Evolutionary conservation across 768 basidiomycete species (phyloP).

Genomic region (Suillus ampliporus): DNA sequence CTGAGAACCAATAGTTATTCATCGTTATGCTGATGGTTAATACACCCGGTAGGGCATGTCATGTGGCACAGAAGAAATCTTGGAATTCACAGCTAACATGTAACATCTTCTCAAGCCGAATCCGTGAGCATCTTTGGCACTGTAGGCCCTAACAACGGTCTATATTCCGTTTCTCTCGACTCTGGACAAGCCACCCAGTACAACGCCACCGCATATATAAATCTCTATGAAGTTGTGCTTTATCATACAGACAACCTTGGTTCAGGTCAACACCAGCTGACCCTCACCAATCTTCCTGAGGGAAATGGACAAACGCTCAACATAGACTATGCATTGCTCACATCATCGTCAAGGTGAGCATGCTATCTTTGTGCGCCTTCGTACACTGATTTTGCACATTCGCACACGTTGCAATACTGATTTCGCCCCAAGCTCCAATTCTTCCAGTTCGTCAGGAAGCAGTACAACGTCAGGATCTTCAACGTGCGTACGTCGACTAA

Average conservation of each 20-base stretch:
- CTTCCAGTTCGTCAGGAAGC: background rate
- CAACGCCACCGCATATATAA: constrained; percentile 17
- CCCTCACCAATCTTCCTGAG: constrained; percentile 38
- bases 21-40: constrained; percentile 14
- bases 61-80: background rate
- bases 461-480: constrained; percentile 11
- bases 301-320: constrained; percentile 25
- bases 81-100: background rate
- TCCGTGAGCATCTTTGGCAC: constrained; percentile 53
- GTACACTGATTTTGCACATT: background rate
- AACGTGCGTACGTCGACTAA: background rate
- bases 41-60: constrained; percentile 27
- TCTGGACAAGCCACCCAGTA: constrained; percentile 20
- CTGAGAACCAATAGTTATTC: background rate
- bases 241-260: constrained; percentile 47
- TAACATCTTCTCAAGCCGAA: constrained; percentile 38
- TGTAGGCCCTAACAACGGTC: constrained; percentile 40
- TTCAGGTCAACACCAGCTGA: constrained; percentile 41
- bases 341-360: constrained; percentile 22
- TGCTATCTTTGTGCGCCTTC: background rate
- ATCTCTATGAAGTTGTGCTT: constrained; percentile 35
- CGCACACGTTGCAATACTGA: background rate
- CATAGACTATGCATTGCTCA: constrained; percentile 41
- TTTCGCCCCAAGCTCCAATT: background rate
- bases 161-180: constrained; percentile 44